Percentiles rank a stretch among this genome's conserved stretches.
phyloP scores from a whole-genome alignment of 306 rosid species.

The Corylus avellana region DNA sequence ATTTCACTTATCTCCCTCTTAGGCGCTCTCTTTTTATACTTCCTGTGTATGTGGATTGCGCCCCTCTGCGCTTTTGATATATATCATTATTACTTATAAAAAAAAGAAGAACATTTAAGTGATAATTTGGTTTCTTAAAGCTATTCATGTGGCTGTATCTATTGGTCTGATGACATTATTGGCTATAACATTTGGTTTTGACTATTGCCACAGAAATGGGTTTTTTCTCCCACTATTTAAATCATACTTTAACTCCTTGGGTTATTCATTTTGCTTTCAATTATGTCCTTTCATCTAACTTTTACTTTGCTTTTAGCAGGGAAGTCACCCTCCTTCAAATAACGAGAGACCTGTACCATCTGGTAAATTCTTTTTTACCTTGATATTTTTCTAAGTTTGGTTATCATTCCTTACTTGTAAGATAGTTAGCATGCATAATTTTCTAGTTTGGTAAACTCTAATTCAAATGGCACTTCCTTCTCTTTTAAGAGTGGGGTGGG shows the following conservation, averaged over 20 bases:
- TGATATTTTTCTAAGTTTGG: not conserved
- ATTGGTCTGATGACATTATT: not conserved
- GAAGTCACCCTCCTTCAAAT: constrained; percentile 29
- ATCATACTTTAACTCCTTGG: not conserved
- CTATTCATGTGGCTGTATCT: not conserved
- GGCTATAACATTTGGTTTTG: not conserved
- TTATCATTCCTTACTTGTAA: not conserved
- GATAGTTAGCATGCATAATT: not conserved
- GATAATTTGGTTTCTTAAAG: constrained; percentile 1
- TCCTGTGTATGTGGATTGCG: too few species aligned
- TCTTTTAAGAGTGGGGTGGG: not conserved
- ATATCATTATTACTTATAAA: too few species aligned
- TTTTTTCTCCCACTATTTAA: not conserved
- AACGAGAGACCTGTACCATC: constrained; percentile 34
- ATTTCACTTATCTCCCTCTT: too few species aligned
- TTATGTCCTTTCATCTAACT: not conserved
- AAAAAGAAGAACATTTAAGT: not conserved
- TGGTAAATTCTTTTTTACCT: constrained; percentile 31
- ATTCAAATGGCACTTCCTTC: not conserved
- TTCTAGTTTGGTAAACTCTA: not conserved
- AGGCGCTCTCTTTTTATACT: too few species aligned
- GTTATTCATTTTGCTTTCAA: not conserved
- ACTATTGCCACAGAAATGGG: not conserved
- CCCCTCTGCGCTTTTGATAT: too few species aligned
- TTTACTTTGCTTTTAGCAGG: constrained; percentile 30